Percentiles rank a stretch among this genome's conserved stretches.
Conservation (phyloP, 2,329 filamentous ascomycete species). For the Biscogniauxia mediterranea region DNA sequence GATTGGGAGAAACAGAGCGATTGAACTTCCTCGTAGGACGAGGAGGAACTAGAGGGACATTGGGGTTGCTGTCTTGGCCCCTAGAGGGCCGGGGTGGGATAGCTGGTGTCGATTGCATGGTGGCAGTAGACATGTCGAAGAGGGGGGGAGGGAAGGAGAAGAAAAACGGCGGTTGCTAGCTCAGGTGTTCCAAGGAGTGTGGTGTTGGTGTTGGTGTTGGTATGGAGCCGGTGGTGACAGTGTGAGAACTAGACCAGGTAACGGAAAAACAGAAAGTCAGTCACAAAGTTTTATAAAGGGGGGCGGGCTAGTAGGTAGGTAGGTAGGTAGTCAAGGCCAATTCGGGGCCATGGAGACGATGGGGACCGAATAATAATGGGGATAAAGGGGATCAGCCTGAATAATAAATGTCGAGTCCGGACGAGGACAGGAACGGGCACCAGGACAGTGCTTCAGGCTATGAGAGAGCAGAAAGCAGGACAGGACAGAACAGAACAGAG, state of each 20-base stretch:
- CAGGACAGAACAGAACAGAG: no score
- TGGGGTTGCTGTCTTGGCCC: conserved; percentile 44
- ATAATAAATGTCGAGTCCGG: no score
- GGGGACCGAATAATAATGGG: neutral
- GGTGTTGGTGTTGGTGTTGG: conserved; percentile 2
- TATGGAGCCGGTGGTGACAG: conserved; percentile 17
- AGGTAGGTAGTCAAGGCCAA: neutral
- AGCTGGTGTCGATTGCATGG: conserved; percentile 48
- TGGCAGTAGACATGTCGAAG: conserved; percentile 47
- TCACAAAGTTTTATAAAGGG: neutral
- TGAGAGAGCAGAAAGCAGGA: no score
- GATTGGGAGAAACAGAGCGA: conserved; percentile 73
- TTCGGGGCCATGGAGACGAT: no score
- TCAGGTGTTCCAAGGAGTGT: conserved; percentile 20
- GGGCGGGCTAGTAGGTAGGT: neutral
- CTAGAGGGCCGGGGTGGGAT: conserved; percentile 58
- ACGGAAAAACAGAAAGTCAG: conserved; percentile 4
- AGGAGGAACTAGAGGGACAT: conserved; percentile 59
- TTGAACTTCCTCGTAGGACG: conserved; percentile 68
- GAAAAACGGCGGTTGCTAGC: conserved; percentile 18
- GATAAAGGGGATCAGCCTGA: no score
- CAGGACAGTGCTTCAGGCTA: neutral
- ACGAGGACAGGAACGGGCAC: no score
- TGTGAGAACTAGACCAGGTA: conserved; percentile 20
- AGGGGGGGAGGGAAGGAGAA: conserved; percentile 9